A percentile compares a stretch with the other conserved stretches of the same genome.
Conservation (phyloP, 1,284 basidiomycete species). For the Nidula niveotomentosa region DNA sequence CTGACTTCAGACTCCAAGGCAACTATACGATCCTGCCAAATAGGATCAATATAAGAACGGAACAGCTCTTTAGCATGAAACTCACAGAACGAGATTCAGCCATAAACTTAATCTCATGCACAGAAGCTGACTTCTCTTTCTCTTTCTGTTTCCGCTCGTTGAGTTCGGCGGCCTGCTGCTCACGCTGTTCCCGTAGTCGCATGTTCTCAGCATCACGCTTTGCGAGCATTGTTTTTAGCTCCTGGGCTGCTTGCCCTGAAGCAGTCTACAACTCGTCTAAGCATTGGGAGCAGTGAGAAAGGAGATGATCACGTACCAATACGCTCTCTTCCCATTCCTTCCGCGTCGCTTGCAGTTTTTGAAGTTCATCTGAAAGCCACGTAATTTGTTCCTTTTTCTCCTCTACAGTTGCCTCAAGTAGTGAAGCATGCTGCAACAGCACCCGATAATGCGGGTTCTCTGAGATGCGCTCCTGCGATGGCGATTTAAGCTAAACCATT, state of each 20-base stretch:
- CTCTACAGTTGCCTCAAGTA: conserved; percentile 33
- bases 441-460: conserved; percentile 50
- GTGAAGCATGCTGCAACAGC: conserved; percentile 43
- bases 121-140: conserved; percentile 57
- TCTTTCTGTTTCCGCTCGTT: conserved; percentile 74
- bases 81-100: conserved; percentile 68
- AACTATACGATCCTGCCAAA: conserved; percentile 68
- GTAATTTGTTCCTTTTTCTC: conserved; percentile 36
- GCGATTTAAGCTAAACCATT: conserved; percentile 37
- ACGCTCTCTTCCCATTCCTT: conserved; percentile 46
- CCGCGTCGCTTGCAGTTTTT: conserved; percentile 33
- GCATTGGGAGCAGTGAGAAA: too few species aligned
- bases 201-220: conserved; percentile 77
- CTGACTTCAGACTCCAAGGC: conserved; percentile 76
- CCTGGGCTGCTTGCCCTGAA: conserved; percentile 47
- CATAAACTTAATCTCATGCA: conserved; percentile 73
- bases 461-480: conserved; percentile 42
- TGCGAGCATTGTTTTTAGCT: conserved; percentile 52
- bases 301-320: conserved; percentile 33
- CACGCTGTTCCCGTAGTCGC: conserved; percentile 80
- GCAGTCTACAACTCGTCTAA: conserved; percentile 33
- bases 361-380: conserved; percentile 39
- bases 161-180: conserved; percentile 74
- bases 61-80: conserved; percentile 6
- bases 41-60: conserved; percentile 8